These are phyloP conservation scores for Fusarium devonianum DNA, from an alignment of 2,329 filamentous ascomycete species.

Conservation along the genomic window DNA sequence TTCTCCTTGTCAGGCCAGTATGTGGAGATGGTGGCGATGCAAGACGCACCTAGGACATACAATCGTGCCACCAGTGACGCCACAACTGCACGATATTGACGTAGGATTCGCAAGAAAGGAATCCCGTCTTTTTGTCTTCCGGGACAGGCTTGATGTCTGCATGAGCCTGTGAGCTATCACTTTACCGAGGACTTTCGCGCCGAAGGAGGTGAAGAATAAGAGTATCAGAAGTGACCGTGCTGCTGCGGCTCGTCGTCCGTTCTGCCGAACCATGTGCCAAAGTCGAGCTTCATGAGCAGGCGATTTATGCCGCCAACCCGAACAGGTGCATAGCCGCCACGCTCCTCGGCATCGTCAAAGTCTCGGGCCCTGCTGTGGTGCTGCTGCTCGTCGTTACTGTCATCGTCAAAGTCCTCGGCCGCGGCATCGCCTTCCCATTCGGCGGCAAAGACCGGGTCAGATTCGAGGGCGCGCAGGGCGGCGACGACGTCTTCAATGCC, in stretches of 20 bases:
- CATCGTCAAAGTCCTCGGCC: constrained; percentile 21
- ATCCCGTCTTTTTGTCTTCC: constrained; percentile 8
- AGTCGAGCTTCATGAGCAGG: constrained; percentile 89
- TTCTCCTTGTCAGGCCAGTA: constrained; percentile 28
- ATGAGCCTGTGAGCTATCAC: background rate
- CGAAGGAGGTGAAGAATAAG: no score
- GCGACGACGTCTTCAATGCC: constrained; percentile 74
- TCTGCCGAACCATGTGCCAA: constrained; percentile 63
- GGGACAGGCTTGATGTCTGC: constrained; percentile 2
- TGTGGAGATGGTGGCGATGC: no score
- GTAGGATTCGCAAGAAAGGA: constrained; percentile 7
- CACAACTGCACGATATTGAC: constrained; percentile 25
- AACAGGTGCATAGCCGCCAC: constrained; percentile 67
- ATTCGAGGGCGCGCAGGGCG: constrained; percentile 56
- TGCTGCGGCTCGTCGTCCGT: constrained; percentile 28
- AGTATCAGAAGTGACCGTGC: constrained; percentile 11
- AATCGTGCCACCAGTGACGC: constrained; percentile 43
- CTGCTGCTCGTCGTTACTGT: constrained; percentile 7
- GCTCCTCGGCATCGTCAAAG: constrained; percentile 48
- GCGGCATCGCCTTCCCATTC: constrained; percentile 50
- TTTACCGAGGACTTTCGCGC: no score
- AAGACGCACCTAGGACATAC: constrained; percentile 31
- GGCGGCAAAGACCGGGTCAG: constrained; percentile 53
- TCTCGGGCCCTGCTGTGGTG: constrained; percentile 43
- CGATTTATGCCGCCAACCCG: constrained; percentile 83